Conservation (phyloP, 2,329 filamentous ascomycete species). For the Emericellopsis cladophorae region DNA sequence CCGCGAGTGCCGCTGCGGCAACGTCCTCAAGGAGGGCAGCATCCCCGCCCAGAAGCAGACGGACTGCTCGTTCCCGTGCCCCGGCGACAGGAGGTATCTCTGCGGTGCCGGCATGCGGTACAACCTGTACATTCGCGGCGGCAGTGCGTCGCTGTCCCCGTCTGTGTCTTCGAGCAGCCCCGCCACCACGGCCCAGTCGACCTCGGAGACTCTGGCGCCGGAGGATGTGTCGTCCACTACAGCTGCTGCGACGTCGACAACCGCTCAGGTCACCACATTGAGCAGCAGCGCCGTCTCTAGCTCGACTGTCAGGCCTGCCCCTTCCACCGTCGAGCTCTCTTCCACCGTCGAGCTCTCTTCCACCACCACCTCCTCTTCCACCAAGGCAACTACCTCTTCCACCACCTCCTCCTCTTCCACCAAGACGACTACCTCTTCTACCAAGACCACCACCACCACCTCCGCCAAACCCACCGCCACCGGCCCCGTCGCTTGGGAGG, state of each 20-base stretch:
- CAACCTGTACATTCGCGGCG: conserved; percentile 15
- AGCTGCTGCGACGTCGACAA: too few species aligned
- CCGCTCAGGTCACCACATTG: too few species aligned
- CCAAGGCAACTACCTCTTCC: not conserved
- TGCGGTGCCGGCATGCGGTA: conserved; percentile 21
- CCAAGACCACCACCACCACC: conserved; percentile 2
- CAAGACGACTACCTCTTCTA: conserved; percentile 2
- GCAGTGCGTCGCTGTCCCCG: conserved; percentile 1
- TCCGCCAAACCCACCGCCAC: conserved; percentile 10
- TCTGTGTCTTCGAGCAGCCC: too few species aligned
- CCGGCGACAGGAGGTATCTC: conserved; percentile 16
- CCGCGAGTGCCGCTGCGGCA: conserved; percentile 25
- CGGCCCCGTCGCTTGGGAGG: conserved; percentile 13
- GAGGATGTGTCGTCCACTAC: too few species aligned
- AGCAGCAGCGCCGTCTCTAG: too few species aligned
- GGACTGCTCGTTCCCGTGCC: conserved; percentile 20
- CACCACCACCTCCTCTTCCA: not conserved
- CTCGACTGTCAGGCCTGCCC: too few species aligned
- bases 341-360: not conserved
- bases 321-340: not conserved
- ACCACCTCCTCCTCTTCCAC: not conserved
- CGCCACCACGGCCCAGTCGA: too few species aligned
- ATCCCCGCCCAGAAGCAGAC: conserved; percentile 13
- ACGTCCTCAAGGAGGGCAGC: conserved; percentile 14
- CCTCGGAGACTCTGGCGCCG: too few species aligned